Percentiles rank a stretch among this genome's conserved stretches.
These are phyloP conservation scores for Zygnema cylindricum DNA, from an alignment of 139 green algal species.

Conservation along the genomic window DNA sequence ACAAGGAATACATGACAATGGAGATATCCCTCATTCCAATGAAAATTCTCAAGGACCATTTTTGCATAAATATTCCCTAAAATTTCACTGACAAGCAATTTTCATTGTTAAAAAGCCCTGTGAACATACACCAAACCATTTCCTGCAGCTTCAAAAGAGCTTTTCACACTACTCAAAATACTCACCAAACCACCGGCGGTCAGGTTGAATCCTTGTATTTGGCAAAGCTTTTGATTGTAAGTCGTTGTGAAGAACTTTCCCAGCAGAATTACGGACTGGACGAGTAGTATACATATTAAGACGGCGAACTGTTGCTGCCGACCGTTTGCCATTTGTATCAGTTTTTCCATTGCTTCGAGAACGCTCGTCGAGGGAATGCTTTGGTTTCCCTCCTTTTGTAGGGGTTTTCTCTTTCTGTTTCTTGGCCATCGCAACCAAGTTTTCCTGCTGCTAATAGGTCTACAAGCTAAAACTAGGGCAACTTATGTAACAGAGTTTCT, in stretches of 20 bases:
- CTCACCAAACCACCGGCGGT: constrained; percentile 79
- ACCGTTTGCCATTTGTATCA: neutral
- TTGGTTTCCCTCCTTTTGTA: constrained; percentile 44
- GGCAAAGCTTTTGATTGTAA: constrained; percentile 93
- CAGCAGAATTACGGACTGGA: constrained; percentile 87
- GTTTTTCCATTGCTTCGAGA: constrained; percentile 10
- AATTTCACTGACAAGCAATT: no score
- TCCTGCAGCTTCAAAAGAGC: no score
- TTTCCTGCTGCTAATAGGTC: no score
- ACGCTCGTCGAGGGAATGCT: constrained; percentile 58
- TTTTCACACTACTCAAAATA: no score
- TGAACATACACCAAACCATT: no score
- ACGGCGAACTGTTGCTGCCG: constrained; percentile 62
- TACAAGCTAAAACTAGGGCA: no score
- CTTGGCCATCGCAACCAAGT: constrained; percentile 45
- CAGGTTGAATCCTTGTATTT: constrained; percentile 93
- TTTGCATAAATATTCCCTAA: no score
- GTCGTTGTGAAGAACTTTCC: constrained; percentile 84
- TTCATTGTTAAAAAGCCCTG: no score
- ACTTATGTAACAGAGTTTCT: no score
- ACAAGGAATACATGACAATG: no score
- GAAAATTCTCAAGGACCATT: no score
- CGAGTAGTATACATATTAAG: constrained; percentile 96
- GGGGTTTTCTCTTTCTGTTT: constrained; percentile 48
- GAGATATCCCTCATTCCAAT: no score